Evolutionary conservation across 495 filamentous ascomycete species (phyloP), one percentile per base, ranked within the genome.

Genomic region (Trichoderma orchidacearum): DNA sequence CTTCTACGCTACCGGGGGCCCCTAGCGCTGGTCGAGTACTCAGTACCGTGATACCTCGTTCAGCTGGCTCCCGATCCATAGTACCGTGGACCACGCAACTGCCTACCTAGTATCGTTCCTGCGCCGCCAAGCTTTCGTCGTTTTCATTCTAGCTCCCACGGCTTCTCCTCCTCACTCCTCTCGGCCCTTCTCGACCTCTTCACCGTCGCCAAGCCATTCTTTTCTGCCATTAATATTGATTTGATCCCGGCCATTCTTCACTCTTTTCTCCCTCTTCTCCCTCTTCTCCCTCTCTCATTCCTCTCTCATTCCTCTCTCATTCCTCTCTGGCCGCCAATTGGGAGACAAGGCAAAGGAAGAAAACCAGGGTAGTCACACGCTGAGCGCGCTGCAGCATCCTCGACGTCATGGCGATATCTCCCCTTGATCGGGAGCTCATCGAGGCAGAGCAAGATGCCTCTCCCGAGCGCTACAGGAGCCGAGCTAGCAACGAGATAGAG

Each of bases 341-440:
- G 41, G 41, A 23, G 30, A 13, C 51, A 4, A 31, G n/a, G 30
- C 50, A 52, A 27, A 29, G 15, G 4, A 28, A 5, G 0, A 52
- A 13, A 52, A n/a, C n/a, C n/a, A n/a, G n/a, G n/a, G n/a, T n/a
- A n/a, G 15, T 15, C 50, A 21, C 50, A 52, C 25, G 13, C 21
- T 29, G 27, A 52, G 5, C 9, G 25, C 45, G 3, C 32, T 35
- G 32, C n/a, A 5, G 12, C 7, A 18, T 4, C 11, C 6, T 31
- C 17, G 17, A 13, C 36, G 56, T 57, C 17, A 68, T 69, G 63
- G 65, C 35, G n/a, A 73, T 72, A 70, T 70, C 80, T 61, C 66
- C 70, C 58, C 69, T 75, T 55, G 81, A 84, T 62, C 72, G 70
- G 31, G 71, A 78, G 59, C 65, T 83, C 64, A 65, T 69, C 57